These are phyloP conservation scores for Abrus pulchellus DNA, from an alignment of 306 rosid genomes.

Conservation along the genomic window DNA sequence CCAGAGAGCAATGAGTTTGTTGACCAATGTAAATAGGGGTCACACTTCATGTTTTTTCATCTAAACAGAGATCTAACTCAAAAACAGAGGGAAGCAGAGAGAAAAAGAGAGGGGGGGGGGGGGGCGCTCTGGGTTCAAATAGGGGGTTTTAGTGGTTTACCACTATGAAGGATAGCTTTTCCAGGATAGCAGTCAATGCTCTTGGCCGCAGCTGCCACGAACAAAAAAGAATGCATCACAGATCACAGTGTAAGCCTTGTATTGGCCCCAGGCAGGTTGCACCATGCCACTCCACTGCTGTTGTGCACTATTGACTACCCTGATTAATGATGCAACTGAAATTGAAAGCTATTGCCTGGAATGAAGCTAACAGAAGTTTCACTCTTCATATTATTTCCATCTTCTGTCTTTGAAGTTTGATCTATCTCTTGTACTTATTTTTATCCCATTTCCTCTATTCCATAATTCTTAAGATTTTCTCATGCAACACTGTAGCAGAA, in stretches of 20 bases:
- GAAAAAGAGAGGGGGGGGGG: no score
- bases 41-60: no score
- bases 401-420: not conserved
- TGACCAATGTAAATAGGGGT: not conserved
- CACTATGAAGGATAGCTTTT: not conserved
- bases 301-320: not conserved
- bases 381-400: slow-evolving; percentile 5
- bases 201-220: not conserved
- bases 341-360: slow-evolving; percentile 22
- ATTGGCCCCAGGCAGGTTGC: not conserved
- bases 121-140: not conserved
- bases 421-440: not conserved
- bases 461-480: not conserved
- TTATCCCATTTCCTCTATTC: not conserved
- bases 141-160: not conserved
- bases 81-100: not conserved
- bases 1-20: not conserved
- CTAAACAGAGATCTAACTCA: not conserved
- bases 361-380: slow-evolving; percentile 3
- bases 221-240: not conserved
- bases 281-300: not conserved
- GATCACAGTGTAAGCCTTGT: not conserved
- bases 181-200: not conserved
- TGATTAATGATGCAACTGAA: not conserved
- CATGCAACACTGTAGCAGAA: not conserved